Conservation (phyloP, 1,284 basidiomycete species). For the Leccinum olivaceoglutinosum region DNA sequence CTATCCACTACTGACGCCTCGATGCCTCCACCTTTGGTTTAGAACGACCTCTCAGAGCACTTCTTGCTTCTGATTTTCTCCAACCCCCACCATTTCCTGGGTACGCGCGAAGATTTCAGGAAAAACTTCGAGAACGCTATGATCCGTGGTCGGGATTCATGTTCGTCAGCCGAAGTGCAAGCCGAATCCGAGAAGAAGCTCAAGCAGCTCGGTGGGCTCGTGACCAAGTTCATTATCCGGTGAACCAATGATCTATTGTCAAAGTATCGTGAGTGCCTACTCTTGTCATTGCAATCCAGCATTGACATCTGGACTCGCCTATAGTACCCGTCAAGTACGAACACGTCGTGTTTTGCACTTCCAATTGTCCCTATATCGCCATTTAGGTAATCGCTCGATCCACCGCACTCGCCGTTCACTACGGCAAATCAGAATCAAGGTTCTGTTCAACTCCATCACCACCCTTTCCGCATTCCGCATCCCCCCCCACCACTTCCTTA, state of each 20-base stretch:
- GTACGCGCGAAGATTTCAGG: conserved; percentile 88
- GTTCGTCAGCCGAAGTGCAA: conserved; percentile 82
- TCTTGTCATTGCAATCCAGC: not conserved
- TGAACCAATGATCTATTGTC: conserved; percentile 95
- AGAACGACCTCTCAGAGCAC: conserved; percentile 97
- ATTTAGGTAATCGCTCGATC: conserved; percentile 51
- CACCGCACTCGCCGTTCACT: too few relatives aligned
- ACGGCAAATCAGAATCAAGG: too few relatives aligned
- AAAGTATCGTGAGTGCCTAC: conserved; percentile 78
- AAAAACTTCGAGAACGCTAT: conserved; percentile 97
- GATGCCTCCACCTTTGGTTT: not conserved
- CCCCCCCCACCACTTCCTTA: too few relatives aligned
- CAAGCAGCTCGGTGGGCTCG: conserved; percentile 86
- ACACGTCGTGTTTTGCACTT: conserved; percentile 97
- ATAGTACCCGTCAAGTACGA: conserved; percentile 98
- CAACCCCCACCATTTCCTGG: conserved; percentile 87
- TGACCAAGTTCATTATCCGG: conserved; percentile 96
- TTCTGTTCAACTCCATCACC: too few relatives aligned
- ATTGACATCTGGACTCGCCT: conserved; percentile 10
- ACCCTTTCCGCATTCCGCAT: too few relatives aligned
- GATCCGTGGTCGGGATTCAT: conserved; percentile 88
- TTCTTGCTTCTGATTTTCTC: conserved; percentile 96
- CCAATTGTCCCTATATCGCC: conserved; percentile 84
- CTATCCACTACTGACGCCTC: not conserved
- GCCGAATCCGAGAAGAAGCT: conserved; percentile 86